These are phyloP conservation scores for Tephrocybe sp. DNA, from an alignment of 768 basidiomycete species.

Conservation along the genomic window DNA sequence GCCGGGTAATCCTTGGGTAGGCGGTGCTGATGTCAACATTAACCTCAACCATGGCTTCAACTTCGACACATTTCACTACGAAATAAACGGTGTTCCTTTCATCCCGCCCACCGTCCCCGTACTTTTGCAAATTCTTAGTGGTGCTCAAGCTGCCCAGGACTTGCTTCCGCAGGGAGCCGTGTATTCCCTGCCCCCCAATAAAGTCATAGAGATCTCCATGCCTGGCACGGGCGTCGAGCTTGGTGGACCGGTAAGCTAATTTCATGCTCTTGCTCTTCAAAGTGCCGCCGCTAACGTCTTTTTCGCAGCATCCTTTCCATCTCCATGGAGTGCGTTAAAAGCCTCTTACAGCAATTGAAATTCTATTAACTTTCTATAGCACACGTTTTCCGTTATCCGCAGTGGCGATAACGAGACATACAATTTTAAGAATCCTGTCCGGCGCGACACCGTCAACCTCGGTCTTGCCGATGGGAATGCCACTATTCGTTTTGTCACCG, in stretches of 20 bases:
- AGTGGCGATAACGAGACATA: slow-evolving; percentile 26
- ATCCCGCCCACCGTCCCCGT: slow-evolving; percentile 41
- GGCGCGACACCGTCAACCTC: slow-evolving; percentile 51
- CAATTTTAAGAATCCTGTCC: slow-evolving; percentile 18
- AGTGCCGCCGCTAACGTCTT: not conserved
- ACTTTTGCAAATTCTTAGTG: slow-evolving; percentile 49
- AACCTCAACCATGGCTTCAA: slow-evolving; percentile 31
- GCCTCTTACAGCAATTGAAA: not conserved
- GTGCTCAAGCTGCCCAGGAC: slow-evolving; percentile 35
- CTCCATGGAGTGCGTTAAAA: slow-evolving; percentile 27
- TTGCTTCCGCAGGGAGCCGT: slow-evolving; percentile 39
- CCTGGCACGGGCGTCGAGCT: slow-evolving; percentile 26
- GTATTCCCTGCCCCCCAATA: slow-evolving; percentile 41
- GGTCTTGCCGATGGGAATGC: slow-evolving; percentile 29
- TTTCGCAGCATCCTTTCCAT: slow-evolving; percentile 26
- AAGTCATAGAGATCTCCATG: slow-evolving; percentile 46
- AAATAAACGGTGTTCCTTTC: slow-evolving; percentile 32
- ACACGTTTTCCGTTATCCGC: slow-evolving; percentile 37
- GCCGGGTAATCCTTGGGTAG: slow-evolving; percentile 28
- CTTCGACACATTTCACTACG: slow-evolving; percentile 14
- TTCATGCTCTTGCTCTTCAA: not conserved
- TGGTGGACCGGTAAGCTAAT: slow-evolving; percentile 29
- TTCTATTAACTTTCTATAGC: slow-evolving; percentile 19
- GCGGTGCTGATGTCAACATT: slow-evolving; percentile 42
- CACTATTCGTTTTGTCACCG: slow-evolving; percentile 37